Percentiles rank a stretch among this genome's conserved stretches.
phyloP scores from a whole-genome alignment of 805 yeast species.

The Blastobotrys mokoenaii region DNA sequence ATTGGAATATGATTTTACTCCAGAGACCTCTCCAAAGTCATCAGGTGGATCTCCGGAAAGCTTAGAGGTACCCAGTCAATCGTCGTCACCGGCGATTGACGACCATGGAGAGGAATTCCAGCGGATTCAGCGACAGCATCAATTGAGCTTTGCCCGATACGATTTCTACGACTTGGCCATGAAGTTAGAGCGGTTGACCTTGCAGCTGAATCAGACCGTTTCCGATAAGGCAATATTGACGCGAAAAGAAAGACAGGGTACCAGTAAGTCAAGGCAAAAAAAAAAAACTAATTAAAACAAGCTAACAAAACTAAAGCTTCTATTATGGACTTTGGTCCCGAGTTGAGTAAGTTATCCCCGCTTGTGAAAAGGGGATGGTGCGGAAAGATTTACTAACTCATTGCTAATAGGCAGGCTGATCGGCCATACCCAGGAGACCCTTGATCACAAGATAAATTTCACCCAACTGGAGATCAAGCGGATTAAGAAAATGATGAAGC shows the following conservation, averaged over 20 bases:
- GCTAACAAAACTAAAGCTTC: not conserved
- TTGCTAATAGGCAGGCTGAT: conserved; percentile 1
- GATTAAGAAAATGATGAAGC: not conserved
- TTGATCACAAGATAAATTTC: conserved; percentile 2
- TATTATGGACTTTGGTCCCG: conserved; percentile 2
- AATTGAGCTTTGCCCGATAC: not conserved
- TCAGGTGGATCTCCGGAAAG: too few relatives aligned
- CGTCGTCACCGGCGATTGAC: too few relatives aligned
- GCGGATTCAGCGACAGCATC: not conserved
- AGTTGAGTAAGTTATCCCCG: not conserved
- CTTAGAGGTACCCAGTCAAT: too few relatives aligned
- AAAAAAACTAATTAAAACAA: not conserved
- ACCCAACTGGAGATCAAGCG: conserved; percentile 1
- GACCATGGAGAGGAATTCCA: too few relatives aligned
- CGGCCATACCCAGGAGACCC: conserved; percentile 5
- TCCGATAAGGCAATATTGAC: not conserved
- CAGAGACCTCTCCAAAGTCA: too few relatives aligned
- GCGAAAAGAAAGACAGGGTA: not conserved
- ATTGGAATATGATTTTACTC: too few relatives aligned
- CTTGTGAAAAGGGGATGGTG: too few relatives aligned
- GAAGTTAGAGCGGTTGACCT: not conserved
- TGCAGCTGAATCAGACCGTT: not conserved
- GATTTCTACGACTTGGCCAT: conserved; percentile 2
- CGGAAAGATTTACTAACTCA: too few relatives aligned
- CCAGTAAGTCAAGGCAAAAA: too few relatives aligned